phyloP scores from a whole-genome alignment of 169 alveolate genomes.

The Cryptosporidium bovis region DNA sequence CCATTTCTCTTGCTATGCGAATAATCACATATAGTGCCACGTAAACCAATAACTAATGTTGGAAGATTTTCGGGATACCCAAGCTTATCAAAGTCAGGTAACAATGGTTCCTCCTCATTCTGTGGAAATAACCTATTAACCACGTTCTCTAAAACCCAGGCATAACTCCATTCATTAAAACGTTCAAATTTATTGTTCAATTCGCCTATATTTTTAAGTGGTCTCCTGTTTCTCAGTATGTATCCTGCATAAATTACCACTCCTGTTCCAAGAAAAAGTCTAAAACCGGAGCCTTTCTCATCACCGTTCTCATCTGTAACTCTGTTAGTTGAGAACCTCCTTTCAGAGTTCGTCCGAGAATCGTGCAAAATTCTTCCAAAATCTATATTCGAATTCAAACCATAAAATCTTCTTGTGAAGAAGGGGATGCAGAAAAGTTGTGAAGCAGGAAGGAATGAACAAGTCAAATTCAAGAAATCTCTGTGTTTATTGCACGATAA shows the following conservation, averaged over 20 bases:
- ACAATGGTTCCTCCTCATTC: slow-evolving; percentile 84
- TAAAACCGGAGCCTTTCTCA: neutral
- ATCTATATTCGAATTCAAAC: too few species aligned
- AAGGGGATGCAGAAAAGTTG: too few species aligned
- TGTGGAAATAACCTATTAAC: slow-evolving; percentile 79
- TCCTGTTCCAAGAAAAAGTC: slow-evolving; percentile 17
- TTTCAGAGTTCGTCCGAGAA: neutral
- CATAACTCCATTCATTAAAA: slow-evolving; percentile 67
- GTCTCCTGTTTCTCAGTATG: neutral
- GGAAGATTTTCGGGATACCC: slow-evolving; percentile 91
- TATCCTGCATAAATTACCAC: neutral
- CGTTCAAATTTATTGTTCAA: slow-evolving; percentile 24
- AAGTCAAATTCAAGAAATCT: too few species aligned
- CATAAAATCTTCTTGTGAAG: too few species aligned
- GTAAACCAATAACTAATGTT: slow-evolving; percentile 89
- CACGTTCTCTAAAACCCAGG: slow-evolving; percentile 7
- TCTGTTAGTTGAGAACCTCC: neutral
- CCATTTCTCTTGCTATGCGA: slow-evolving; percentile 88
- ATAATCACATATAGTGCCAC: slow-evolving; percentile 86
- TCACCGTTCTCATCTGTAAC: neutral
- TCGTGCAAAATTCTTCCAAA: too few species aligned
- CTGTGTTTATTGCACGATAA: too few species aligned
- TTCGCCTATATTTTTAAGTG: neutral
- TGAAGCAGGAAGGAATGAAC: neutral
- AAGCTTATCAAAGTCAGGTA: slow-evolving; percentile 87